phyloP scores from a whole-genome alignment of 2,329 filamentous ascomycete genomes.

The Fusarium vanettenii region DNA sequence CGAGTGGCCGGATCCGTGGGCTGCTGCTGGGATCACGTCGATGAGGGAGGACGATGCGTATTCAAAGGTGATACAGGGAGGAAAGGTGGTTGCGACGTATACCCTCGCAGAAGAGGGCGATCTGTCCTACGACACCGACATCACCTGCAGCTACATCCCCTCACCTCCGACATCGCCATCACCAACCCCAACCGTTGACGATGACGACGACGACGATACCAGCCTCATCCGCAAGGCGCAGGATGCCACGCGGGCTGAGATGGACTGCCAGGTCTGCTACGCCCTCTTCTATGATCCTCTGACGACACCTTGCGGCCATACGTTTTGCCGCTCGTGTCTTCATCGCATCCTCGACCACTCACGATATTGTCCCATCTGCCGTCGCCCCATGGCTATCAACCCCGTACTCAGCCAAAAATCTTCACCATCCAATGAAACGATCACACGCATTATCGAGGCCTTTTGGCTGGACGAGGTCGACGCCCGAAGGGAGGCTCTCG shows the following conservation, averaged over 20 bases:
- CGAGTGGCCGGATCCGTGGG: slow-evolving; percentile 52
- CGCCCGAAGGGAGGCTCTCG: slow-evolving; percentile 65
- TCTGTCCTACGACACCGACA: slow-evolving; percentile 66
- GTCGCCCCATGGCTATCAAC: slow-evolving; percentile 68
- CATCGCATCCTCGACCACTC: slow-evolving; percentile 82
- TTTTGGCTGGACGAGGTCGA: slow-evolving; percentile 77
- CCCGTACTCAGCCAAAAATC: slow-evolving; percentile 54
- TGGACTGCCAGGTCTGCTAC: slow-evolving; percentile 93
- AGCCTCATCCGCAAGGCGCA: slow-evolving; percentile 65
- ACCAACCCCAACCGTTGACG: slow-evolving; percentile 32
- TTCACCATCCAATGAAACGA: slow-evolving; percentile 69
- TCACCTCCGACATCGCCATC: slow-evolving; percentile 20
- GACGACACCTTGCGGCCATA: slow-evolving; percentile 89
- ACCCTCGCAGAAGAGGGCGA: slow-evolving; percentile 71
- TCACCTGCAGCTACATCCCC: slow-evolving; percentile 57
- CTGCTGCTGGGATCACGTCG: slow-evolving; percentile 55
- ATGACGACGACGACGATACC: slow-evolving; percentile 46
- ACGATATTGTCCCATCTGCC: slow-evolving; percentile 83
- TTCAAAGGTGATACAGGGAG: slow-evolving; percentile 60
- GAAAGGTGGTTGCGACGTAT: slow-evolving; percentile 75
- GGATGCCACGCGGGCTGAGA: slow-evolving; percentile 72
- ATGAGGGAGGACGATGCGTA: slow-evolving; percentile 49
- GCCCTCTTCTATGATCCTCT: slow-evolving; percentile 82
- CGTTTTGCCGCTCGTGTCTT: slow-evolving; percentile 85
- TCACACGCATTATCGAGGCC: slow-evolving; percentile 71